A percentile compares a stretch with the other conserved stretches of the same genome.
Evolutionary conservation across 2,329 filamentous ascomycete genomes (phyloP).

Genomic region (Thelonectria rubi): DNA sequence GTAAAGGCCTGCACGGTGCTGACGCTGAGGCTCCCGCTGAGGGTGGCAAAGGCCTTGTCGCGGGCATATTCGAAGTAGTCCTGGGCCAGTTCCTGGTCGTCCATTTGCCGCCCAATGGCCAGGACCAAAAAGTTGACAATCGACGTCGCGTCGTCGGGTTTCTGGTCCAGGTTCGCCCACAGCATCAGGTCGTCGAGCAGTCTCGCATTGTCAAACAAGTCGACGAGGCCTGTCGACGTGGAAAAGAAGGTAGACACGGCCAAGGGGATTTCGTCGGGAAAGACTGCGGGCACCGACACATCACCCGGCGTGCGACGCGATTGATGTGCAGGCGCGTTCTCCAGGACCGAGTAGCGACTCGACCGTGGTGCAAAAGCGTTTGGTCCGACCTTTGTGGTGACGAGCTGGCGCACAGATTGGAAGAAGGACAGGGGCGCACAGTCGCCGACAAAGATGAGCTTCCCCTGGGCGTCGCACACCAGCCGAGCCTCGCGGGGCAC

Average conservation of each 20-base stretch:
- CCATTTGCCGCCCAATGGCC: conserved; percentile 57
- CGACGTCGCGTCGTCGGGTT: conserved; percentile 50
- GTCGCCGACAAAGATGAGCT: conserved; percentile 65
- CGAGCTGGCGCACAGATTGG: conserved; percentile 62
- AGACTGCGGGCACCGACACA: conserved; percentile 41
- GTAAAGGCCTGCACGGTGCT: conserved; percentile 61
- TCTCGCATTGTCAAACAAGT: conserved; percentile 56
- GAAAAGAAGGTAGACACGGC: conserved; percentile 51
- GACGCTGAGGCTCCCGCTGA: conserved; percentile 58
- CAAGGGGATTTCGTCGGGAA: conserved; percentile 37
- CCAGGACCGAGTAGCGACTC: conserved; percentile 59
- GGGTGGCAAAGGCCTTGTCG: conserved; percentile 53
- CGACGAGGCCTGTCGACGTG: conserved; percentile 57
- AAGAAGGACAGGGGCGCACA: conserved; percentile 66
- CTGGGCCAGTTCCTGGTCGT: conserved; percentile 53
- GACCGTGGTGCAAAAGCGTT: conserved; percentile 62
- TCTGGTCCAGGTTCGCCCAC: conserved; percentile 51
- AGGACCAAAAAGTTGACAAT: conserved; percentile 60
- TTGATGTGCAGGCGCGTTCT: conserved; percentile 51
- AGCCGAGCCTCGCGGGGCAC: conserved; percentile 63
- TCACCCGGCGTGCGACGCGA: conserved; percentile 34
- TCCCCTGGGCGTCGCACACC: conserved; percentile 61
- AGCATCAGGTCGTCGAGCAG: conserved; percentile 52
- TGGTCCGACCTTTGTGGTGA: conserved; percentile 58
- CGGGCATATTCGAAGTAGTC: conserved; percentile 61